Percentiles rank a stretch among this genome's conserved stretches.
phyloP scores from a whole-genome alignment of 2,329 filamentous ascomycete species.

The Grosmannia serpens region DNA sequence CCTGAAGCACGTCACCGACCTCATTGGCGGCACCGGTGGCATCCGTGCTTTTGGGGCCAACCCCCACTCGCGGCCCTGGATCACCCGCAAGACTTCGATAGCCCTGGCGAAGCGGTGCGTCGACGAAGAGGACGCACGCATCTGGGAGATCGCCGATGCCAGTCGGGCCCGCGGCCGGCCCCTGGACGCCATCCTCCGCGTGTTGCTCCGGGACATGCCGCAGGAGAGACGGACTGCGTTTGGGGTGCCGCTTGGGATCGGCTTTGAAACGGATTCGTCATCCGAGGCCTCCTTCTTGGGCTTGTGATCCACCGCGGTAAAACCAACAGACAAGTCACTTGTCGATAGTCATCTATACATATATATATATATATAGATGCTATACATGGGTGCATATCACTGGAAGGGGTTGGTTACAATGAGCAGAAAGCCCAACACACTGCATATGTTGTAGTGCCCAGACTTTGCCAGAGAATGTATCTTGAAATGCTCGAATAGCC shows the following conservation, averaged over 20 bases:
- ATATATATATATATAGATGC: too few relatives aligned
- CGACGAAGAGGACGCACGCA: constrained; percentile 20
- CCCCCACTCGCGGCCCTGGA: constrained; percentile 16
- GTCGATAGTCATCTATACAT: too few relatives aligned
- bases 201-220: neutral
- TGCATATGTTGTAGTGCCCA: too few relatives aligned
- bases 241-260: constrained; percentile 6
- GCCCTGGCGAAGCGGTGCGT: constrained; percentile 23
- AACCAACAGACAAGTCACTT: too few relatives aligned
- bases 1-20: constrained; percentile 20
- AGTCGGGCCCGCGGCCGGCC: constrained; percentile 9
- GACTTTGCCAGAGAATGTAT: neutral
- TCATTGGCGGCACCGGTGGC: constrained; percentile 8
- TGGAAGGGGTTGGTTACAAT: too few relatives aligned
- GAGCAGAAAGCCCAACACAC: too few relatives aligned
- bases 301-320: neutral
- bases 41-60: neutral
- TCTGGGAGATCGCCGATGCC: constrained; percentile 19
- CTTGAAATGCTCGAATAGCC: neutral
- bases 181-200: constrained; percentile 10
- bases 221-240: constrained; percentile 3
- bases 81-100: constrained; percentile 20
- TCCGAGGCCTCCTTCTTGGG: neutral
- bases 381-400: too few relatives aligned
- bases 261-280: neutral